Evolutionary conservation across 139 green algal species (phyloP), one percentile per base, ranked within the genome.

Genomic region (Spirogloea muscicola): DNA sequence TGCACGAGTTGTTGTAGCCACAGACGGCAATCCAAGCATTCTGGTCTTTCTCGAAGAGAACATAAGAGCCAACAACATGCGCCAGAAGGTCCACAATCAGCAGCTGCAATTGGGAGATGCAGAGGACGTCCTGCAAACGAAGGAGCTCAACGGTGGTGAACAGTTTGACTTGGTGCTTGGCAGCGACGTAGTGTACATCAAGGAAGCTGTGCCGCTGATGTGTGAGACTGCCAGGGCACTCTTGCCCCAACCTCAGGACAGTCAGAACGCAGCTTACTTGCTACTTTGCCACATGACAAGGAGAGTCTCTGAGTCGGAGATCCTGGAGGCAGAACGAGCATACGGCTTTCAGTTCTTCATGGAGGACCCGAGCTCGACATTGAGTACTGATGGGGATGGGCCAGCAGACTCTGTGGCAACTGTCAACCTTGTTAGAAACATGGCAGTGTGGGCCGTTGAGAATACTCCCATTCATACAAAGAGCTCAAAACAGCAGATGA

Each of bases 81-180:
- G n/a, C n/a, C 59, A 49, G 6, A 77, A 40, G 6, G 18, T 77
- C 7, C 31, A 72, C 25, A 25, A 18, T 46, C 40, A 77, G 10
- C 21, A 37, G 39, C 58, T 77, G 69, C 37, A 39, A 40, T 77
- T 58, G 69, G 69, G 69, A 21, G 21, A 77, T 58, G 58, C 36
- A 59, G 43, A 77, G 1, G 69, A 76, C 10, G 58, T 60, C 13
- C n/a, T 21, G n/a, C 0, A 36, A 4, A 59, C 39, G 1, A 21
- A 10, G 4, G 16, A 6, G n/a, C 2, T 62, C 6, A 77, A 78
- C 13, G 60, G 40, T 10, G 62, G 69, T n/a, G 34, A 29, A 13
- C 31, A 44, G 25, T 79, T 44, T 65, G 71, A 79, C 27, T 29
- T 79, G 3, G 63, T 79, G 33, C 25, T 79, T 3, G 71, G 71